A percentile compares a stretch with the other conserved stretches of the same genome.
These are phyloP conservation scores for Elsinoe perseae DNA, from an alignment of 2,329 filamentous ascomycete genomes.

Conservation along the genomic window DNA sequence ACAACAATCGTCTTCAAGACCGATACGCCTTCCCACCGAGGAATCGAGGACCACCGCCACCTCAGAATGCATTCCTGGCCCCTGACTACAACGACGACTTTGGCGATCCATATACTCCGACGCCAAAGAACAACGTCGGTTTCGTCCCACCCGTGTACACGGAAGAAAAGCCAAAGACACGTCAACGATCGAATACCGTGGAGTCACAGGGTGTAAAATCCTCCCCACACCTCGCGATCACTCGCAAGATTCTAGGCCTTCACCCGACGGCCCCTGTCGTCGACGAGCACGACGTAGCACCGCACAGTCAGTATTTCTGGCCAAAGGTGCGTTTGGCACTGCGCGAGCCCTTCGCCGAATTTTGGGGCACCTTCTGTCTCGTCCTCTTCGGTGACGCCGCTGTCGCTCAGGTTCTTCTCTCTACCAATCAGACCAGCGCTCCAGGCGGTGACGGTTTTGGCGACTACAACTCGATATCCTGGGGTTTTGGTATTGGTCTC, in stretches of 20 bases:
- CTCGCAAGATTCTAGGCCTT: conserved; percentile 28
- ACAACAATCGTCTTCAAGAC: background rate
- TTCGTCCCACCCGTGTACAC: background rate
- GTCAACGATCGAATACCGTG: conserved; percentile 5
- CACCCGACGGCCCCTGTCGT: conserved; percentile 35
- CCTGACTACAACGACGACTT: conserved; percentile 4
- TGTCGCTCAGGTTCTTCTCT: conserved; percentile 38
- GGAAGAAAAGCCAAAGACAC: background rate
- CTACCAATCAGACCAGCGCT: conserved; percentile 30
- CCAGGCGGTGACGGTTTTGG: conserved; percentile 39
- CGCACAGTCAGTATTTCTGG: conserved; percentile 33
- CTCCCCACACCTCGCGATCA: conserved; percentile 15
- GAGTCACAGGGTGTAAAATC: conserved; percentile 11
- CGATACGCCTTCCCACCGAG: background rate
- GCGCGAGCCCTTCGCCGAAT: conserved; percentile 39
- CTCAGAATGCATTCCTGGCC: background rate
- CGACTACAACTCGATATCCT: conserved; percentile 36
- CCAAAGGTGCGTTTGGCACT: conserved; percentile 31
- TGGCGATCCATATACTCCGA: conserved; percentile 2
- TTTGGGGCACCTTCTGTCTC: conserved; percentile 37
- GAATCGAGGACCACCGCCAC: background rate
- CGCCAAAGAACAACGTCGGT: conserved; percentile 1
- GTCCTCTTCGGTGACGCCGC: conserved; percentile 39
- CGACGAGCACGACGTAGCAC: conserved; percentile 35
- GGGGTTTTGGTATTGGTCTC: conserved; percentile 35